Evolutionary conservation across 345 rosid species (phyloP), one percentile per base, ranked within the genome.

Genomic region (Iberis pinnata): DNA sequence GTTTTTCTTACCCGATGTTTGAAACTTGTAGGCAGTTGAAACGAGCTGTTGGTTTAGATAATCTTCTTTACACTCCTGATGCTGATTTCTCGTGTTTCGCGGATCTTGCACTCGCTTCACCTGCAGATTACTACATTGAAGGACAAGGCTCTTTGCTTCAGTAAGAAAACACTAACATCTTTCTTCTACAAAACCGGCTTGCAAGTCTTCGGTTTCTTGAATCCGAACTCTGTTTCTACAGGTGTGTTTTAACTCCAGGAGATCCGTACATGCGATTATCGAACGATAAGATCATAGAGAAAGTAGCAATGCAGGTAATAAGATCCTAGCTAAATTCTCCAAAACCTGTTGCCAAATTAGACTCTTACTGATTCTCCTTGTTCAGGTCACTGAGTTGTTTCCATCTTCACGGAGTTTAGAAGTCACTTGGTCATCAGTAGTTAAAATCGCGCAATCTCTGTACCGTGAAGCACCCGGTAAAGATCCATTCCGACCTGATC

Each of bases 61-160:
- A 92, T 69, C 95, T 92, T 64, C 83, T 92, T 13, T 88, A 92
- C 63, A 92, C 95, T 43, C 93, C 95, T 48, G 96, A 92, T 83
- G 98, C 96, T 14, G 96, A 92, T 77, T 92, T 92, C 75, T 92
- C 98, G 4, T 88, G 98, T 59, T 92, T 92, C 47, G 90, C 98
- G 2, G 98, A 92, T 73, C 75, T 92, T 27, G 96, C 98, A 8
- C 85, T 92, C 13, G 49, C 88, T 20, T 92, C 96, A 8, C 96
- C 98, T 0, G 90, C 81, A 59, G 95, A 92, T 76, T 85, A 88
- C 80, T 85, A 85, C 74, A 80, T 83, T 4, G 94, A 88, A 58
- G 98, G 96, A 64, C 93, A 92, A 72, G 96, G 96, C 45, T 81
- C 95, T 64, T 61, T 92, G 74, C 96, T 92, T 68, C 98, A 88